Evolutionary conservation across 176 grass and related monocot genomes (phyloP), one percentile per base, ranked within the genome.

Genomic region (Phyllostachys edulis): DNA sequence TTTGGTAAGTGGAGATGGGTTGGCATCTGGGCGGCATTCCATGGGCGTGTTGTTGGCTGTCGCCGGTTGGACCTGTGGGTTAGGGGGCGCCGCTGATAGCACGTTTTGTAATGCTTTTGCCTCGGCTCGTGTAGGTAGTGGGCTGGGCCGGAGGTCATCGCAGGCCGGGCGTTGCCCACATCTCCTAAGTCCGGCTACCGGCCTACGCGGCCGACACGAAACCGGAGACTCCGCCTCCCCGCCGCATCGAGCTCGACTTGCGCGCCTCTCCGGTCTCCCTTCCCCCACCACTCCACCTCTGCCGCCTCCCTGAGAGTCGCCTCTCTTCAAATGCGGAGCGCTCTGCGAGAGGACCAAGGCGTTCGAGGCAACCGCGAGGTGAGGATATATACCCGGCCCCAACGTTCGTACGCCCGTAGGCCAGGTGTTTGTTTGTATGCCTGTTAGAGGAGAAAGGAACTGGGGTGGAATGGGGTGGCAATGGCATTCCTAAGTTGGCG

Each of bases 311-410:
- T 54, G 51, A 18, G 5, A 54, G 16, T 8, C 36, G 4, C 17
- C 18, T 77, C 23, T 45, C 57, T 21, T 66, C 27, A 5, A 64
- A 80, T 80, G 77, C 27, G 2, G 26, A 16, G 75, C 61, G 8
- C 21, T 15, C n/a, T 56, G 38, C 63, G 39, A 46, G 26, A 44
- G 42, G 39, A 11, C 3, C 40, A 21, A 9, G 6, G 51, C 63
- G 13, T 21, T 39, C 32, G 56, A 82, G 64, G 42, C 62, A 75
- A 61, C 14, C 39, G 27, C 37, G 54, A 88, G 86, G 73, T 62
- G 45, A 62, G 63, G 39, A 15, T 20, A 32, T 10, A 0, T 24
- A 38, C 20, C 29, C 7, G n/a, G 0, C 16, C 17, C 65, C 0
- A 63, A 37, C n/a, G 34, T 24, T 64, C 73, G 17, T 9, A 32